Conservation (phyloP, 352 stramenopile species). For the Globisporangium carolinianum region DNA sequence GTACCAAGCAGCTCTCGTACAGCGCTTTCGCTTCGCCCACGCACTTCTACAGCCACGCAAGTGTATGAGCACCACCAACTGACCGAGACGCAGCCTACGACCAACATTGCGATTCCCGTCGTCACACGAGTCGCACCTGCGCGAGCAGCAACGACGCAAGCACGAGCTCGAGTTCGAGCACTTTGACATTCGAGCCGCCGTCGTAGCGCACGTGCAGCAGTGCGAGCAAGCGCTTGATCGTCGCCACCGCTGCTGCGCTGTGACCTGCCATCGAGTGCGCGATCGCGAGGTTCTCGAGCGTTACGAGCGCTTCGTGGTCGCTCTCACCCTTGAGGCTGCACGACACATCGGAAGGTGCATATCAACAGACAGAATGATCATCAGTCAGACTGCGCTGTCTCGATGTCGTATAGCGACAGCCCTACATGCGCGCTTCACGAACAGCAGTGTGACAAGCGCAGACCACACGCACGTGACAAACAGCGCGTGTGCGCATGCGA, state of each 20-base stretch:
- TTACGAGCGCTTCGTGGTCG: constrained; percentile 20
- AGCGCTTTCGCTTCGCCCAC: constrained; percentile 26
- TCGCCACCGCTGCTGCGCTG: constrained; percentile 13
- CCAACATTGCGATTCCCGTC: not conserved
- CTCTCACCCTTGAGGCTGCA: constrained; percentile 28
- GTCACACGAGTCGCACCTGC: constrained; percentile 22
- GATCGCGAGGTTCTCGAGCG: constrained; percentile 49
- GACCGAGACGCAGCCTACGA: no score
- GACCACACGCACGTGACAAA: constrained; percentile 18
- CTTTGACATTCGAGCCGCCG: constrained; percentile 41
- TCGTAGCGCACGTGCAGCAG: constrained; percentile 27
- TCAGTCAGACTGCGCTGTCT: no score
- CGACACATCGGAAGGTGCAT: not conserved
- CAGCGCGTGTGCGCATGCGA: constrained; percentile 22
- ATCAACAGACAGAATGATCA: not conserved
- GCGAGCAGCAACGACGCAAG: constrained; percentile 29
- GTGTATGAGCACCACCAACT: not conserved
- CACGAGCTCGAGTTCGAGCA: constrained; percentile 29
- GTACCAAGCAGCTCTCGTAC: constrained; percentile 26
- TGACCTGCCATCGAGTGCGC: constrained; percentile 14
- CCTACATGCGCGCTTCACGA: no score
- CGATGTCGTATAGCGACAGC: no score
- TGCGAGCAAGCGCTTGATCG: constrained; percentile 25
- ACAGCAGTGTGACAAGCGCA: not conserved
- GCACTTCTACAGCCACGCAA: constrained; percentile 22